These are phyloP conservation scores for Hypomontagnella monticulosa DNA, from an alignment of 495 filamentous ascomycete genomes.

Conservation along the genomic window DNA sequence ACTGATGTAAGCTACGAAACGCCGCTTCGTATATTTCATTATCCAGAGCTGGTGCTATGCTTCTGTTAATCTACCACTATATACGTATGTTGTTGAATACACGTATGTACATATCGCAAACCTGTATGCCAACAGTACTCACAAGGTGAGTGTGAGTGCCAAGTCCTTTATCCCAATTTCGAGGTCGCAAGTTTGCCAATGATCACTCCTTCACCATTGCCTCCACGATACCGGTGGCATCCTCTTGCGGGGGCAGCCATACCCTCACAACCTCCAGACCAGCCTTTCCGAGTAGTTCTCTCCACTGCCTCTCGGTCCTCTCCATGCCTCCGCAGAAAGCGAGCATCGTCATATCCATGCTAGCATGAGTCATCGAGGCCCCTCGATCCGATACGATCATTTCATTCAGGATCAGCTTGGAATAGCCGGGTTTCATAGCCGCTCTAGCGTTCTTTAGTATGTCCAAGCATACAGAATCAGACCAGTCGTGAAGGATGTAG, in stretches of 20 bases:
- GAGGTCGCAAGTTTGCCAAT: too few relatives aligned
- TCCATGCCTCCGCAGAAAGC: conserved; percentile 39
- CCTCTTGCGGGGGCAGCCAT: conserved; percentile 44
- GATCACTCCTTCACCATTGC: conserved; percentile 36
- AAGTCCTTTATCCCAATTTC: too few relatives aligned
- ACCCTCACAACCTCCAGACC: conserved; percentile 49
- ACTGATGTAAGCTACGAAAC: too few relatives aligned
- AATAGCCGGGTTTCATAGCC: conserved; percentile 59
- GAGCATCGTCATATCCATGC: conserved; percentile 46
- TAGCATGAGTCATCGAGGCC: conserved; percentile 13
- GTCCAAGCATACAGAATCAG: conserved; percentile 45
- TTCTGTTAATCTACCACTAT: too few relatives aligned
- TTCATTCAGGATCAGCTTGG: conserved; percentile 60
- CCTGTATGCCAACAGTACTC: too few relatives aligned
- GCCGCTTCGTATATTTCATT: too few relatives aligned
- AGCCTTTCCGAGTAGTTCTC: conserved; percentile 30
- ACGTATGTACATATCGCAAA: too few relatives aligned
- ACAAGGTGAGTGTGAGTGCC: too few relatives aligned
- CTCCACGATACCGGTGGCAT: conserved; percentile 47
- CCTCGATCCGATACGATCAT: conserved; percentile 55
- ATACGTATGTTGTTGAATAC: too few relatives aligned
- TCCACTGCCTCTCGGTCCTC: conserved; percentile 42
- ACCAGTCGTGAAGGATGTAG: conserved; percentile 61
- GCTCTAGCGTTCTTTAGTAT: conserved; percentile 48
- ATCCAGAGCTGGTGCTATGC: too few relatives aligned